A percentile compares a stretch with the other conserved stretches of the same genome.
These are phyloP conservation scores for Talaromyces sp. DNA, from an alignment of 2,329 filamentous ascomycete genomes.

Conservation along the genomic window DNA sequence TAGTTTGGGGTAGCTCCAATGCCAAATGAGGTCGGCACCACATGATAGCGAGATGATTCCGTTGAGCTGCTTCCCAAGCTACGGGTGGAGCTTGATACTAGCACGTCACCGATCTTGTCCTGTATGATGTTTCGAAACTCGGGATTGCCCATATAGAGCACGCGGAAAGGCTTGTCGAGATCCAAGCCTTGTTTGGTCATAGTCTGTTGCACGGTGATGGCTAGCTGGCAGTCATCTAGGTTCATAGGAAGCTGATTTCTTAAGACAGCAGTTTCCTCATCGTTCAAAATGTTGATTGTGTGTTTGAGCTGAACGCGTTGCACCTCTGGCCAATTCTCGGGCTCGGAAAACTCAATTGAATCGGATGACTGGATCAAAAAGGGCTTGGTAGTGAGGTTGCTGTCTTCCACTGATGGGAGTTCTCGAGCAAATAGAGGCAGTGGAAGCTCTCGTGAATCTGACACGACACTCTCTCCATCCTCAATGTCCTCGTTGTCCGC, in stretches of 20 bases:
- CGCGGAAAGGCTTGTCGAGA: constrained; percentile 43
- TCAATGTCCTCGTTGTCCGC: constrained; percentile 36
- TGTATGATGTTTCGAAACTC: constrained; percentile 41
- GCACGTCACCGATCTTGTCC: constrained; percentile 47
- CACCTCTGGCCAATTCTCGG: constrained; percentile 37
- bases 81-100: constrained; percentile 40
- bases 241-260: constrained; percentile 28
- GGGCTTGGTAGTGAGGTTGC: constrained; percentile 34
- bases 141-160: constrained; percentile 42
- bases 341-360: constrained; percentile 43
- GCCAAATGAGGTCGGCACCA: constrained; percentile 48
- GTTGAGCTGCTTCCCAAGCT: constrained; percentile 33
- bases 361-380: constrained; percentile 31
- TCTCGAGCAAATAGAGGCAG: constrained; percentile 28
- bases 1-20: constrained; percentile 44
- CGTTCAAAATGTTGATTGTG: constrained; percentile 38
- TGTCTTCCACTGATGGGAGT: constrained; percentile 33
- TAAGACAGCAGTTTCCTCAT: constrained; percentile 28
- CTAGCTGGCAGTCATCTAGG: constrained; percentile 32
- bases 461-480: constrained; percentile 30
- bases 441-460: constrained; percentile 31
- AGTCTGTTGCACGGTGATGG: constrained; percentile 42
- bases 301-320: constrained; percentile 43
- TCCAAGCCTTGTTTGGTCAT: constrained; percentile 40
- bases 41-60: constrained; percentile 46